phyloP scores from a whole-genome alignment of 2,329 filamentous ascomycete species.

The Neurospora crassa region DNA sequence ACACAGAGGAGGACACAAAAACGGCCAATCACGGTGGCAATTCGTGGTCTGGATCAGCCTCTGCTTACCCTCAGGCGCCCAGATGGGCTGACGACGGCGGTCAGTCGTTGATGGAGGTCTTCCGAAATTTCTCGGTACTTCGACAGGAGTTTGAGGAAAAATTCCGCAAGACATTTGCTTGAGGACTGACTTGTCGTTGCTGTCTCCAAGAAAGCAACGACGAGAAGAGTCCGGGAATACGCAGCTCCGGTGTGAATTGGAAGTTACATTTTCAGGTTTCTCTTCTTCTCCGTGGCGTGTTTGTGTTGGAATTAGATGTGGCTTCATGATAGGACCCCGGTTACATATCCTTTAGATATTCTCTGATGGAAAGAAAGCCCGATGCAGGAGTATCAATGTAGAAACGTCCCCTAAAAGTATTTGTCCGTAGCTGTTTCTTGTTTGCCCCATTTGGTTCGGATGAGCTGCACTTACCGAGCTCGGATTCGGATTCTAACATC shows the following conservation, averaged over 20 bases:
- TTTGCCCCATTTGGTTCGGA: background rate
- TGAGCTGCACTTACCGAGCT: background rate
- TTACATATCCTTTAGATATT: background rate
- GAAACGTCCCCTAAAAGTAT: background rate
- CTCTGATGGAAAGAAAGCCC: no score
- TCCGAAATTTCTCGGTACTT: slow-evolving; percentile 48
- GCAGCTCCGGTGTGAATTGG: background rate
- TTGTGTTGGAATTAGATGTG: background rate
- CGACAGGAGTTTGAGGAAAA: slow-evolving; percentile 53
- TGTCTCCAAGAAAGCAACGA: background rate
- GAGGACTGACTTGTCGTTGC: background rate
- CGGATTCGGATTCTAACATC: background rate
- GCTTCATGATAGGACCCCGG: background rate
- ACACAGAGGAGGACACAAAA: slow-evolving; percentile 23
- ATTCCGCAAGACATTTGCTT: slow-evolving; percentile 54
- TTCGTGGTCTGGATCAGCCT: background rate
- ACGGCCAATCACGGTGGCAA: background rate
- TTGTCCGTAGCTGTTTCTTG: background rate
- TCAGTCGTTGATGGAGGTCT: slow-evolving; percentile 42
- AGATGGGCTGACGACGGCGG: slow-evolving; percentile 26
- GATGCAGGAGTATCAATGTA: background rate
- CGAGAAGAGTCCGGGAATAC: background rate
- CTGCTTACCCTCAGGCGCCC: background rate
- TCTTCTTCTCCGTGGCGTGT: background rate
- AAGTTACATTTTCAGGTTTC: background rate